Conservation (phyloP, 768 basidiomycete species). For the Xanthoconium purpureum region DNA sequence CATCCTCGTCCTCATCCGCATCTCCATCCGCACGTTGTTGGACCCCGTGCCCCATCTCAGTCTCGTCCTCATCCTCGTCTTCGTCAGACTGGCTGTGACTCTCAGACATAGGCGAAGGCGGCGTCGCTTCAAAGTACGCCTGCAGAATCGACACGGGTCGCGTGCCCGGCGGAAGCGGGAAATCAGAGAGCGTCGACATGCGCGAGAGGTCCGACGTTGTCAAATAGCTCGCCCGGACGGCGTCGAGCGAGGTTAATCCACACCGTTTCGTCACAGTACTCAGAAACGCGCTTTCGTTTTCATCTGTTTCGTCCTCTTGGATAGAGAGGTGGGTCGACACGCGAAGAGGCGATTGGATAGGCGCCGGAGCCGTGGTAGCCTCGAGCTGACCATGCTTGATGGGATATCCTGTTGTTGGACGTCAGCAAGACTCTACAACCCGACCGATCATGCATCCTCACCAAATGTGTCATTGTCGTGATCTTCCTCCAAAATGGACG, state of each 20-base stretch:
- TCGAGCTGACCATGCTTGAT: conserved; percentile 22
- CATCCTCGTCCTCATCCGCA: neutral
- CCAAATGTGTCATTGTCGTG: conserved; percentile 33
- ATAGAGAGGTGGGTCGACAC: conserved; percentile 25
- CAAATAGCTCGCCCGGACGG: conserved; percentile 54
- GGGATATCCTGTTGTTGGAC: conserved; percentile 18
- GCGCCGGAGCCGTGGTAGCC: conserved; percentile 9
- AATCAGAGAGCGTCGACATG: conserved; percentile 73
- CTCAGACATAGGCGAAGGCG: neutral
- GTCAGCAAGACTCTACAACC: neutral
- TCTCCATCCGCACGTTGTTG: too few relatives aligned
- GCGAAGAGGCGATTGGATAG: conserved; percentile 9
- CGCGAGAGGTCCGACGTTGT: conserved; percentile 58
- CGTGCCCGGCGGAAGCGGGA: conserved; percentile 58
- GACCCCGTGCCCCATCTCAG: neutral
- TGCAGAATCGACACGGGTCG: conserved; percentile 40
- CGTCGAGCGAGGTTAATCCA: conserved; percentile 30
- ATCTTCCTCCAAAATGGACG: conserved; percentile 20
- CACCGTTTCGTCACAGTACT: conserved; percentile 19
- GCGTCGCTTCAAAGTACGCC: conserved; percentile 38
- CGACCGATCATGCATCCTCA: neutral
- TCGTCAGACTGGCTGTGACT: neutral
- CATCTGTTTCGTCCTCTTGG: conserved; percentile 4
- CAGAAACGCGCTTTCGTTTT: conserved; percentile 3
- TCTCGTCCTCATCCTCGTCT: neutral